phyloP scores from a whole-genome alignment of 2,329 filamentous ascomycete genomes.

The Fusarium abutilonis region DNA sequence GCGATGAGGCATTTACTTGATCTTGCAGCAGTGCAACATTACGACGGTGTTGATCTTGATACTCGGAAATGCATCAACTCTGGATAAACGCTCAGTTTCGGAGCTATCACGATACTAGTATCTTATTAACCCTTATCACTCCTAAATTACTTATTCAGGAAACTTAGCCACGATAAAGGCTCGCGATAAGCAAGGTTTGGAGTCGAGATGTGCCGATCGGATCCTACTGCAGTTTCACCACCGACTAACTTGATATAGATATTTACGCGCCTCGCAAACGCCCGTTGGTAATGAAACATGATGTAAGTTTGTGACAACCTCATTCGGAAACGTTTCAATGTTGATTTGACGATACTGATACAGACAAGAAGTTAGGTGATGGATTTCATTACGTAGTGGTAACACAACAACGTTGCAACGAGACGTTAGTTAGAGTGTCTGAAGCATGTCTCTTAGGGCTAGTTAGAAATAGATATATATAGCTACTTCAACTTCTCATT shows the following conservation, averaged over 20 bases:
- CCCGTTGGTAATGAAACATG: not conserved
- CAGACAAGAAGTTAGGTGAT: fast-evolving
- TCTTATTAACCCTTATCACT: slow-evolving; percentile 17
- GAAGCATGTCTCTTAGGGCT: too few relatives aligned
- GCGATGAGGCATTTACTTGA: not conserved
- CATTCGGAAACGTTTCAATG: fast-evolving
- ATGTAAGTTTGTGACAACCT: not conserved
- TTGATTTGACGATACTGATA: not conserved
- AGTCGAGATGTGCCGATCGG: slow-evolving; percentile 21
- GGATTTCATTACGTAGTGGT: not conserved
- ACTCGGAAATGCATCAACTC: not conserved
- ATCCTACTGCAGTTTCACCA: not conserved
- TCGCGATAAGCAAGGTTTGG: not conserved
- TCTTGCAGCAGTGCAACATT: slow-evolving; percentile 3
- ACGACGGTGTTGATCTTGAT: not conserved
- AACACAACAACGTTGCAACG: not conserved
- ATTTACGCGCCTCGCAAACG: slow-evolving; percentile 33
- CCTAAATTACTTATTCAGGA: slow-evolving; percentile 25
- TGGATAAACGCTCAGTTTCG: not conserved
- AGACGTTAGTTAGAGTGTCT: too few relatives aligned
- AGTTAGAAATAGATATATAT: slow-evolving; percentile 11
- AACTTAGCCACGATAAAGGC: slow-evolving; percentile 44
- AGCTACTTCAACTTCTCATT: not conserved
- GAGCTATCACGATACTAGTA: not conserved
- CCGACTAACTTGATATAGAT: slow-evolving; percentile 29